Conservation (phyloP, 495 filamentous ascomycete species). For the Choiromyces venosus region DNA sequence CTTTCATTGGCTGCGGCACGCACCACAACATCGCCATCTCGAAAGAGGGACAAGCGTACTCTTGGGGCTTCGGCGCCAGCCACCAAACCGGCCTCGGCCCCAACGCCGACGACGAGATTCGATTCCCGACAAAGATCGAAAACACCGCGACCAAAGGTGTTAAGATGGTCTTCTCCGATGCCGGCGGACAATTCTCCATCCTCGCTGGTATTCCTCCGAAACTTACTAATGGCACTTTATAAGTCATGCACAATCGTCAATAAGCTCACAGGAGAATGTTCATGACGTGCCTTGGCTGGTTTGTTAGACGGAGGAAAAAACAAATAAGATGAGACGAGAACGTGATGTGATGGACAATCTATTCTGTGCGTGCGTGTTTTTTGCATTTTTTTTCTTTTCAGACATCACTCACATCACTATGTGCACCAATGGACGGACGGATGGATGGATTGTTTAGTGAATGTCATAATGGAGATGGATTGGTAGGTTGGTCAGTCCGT, state of each 20-base stretch:
- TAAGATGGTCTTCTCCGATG: slow-evolving; percentile 55
- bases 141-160: slow-evolving; percentile 57
- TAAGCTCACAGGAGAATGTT: background rate
- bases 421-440: background rate
- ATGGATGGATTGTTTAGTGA: background rate
- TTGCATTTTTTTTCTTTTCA: background rate
- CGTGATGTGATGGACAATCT: background rate
- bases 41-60: slow-evolving; percentile 55
- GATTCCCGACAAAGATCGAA: slow-evolving; percentile 56
- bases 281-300: background rate
- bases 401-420: background rate
- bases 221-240: slow-evolving; percentile 14
- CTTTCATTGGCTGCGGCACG: slow-evolving; percentile 48
- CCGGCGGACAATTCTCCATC: slow-evolving; percentile 63
- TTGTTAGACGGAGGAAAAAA: background rate
- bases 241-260: background rate
- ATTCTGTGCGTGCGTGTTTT: background rate
- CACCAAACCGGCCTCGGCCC: slow-evolving; percentile 64
- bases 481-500: no score
- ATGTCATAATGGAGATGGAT: background rate
- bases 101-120: slow-evolving; percentile 50
- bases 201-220: slow-evolving; percentile 46
- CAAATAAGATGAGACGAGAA: background rate
- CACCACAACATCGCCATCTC: slow-evolving; percentile 60
- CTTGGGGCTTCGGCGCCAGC: slow-evolving; percentile 63